Conservation (phyloP, 2,329 filamentous ascomycete species). For the Fusarium napiforme region DNA sequence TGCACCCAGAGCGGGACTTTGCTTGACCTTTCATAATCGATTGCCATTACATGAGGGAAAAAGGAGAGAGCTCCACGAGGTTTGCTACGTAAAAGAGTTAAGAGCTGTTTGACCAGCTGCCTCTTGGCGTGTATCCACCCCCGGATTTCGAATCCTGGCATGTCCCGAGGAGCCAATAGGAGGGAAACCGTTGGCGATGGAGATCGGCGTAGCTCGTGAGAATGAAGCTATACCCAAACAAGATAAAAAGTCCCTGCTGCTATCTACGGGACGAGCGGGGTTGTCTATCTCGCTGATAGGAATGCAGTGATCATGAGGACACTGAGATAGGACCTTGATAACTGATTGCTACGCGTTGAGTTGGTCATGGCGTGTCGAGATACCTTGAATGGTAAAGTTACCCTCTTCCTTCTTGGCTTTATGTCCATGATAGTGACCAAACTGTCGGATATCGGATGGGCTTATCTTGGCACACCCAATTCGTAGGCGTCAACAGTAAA, state of each 20-base stretch:
- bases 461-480: not conserved
- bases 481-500: not conserved
- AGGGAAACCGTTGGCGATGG: not conserved
- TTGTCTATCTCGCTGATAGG: constrained; percentile 3
- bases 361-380: not conserved
- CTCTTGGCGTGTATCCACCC: constrained; percentile 1
- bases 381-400: constrained; percentile 9
- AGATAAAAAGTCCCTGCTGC: constrained; percentile 28
- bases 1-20: constrained; percentile 29
- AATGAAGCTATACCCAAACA: constrained; percentile 24
- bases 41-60: not conserved
- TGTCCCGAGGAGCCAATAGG: constrained; percentile 15
- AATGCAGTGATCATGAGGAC: constrained; percentile 13
- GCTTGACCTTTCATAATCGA: constrained; percentile 21
- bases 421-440: not conserved
- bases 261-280: constrained; percentile 19
- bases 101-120: not conserved
- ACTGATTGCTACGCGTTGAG: not conserved
- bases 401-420: not conserved
- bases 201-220: not conserved
- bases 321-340: not conserved
- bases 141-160: constrained; percentile 18
- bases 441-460: not conserved
- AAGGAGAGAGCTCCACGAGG: not conserved
- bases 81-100: constrained; percentile 4